A percentile compares a stretch with the other conserved stretches of the same genome.
Evolutionary conservation across 768 basidiomycete species (phyloP).

Genomic region (Suillus lakei): DNA sequence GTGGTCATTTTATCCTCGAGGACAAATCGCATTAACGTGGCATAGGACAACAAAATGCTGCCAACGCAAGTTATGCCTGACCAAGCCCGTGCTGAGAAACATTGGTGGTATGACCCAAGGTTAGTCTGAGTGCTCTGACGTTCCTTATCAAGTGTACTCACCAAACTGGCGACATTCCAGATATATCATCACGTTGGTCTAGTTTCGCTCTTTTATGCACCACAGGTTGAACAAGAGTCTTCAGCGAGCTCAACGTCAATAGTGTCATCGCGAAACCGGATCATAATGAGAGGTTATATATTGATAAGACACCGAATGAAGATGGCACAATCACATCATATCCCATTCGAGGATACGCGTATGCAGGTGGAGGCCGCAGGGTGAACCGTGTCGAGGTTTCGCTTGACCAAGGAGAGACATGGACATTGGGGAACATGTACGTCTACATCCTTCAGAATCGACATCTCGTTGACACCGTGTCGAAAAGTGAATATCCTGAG

Average conservation of each 20-base stretch:
- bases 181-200: conserved; percentile 39
- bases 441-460: conserved; percentile 4
- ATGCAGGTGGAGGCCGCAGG: conserved; percentile 62
- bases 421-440: conserved; percentile 49
- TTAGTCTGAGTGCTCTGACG: conserved; percentile 20
- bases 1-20: background rate
- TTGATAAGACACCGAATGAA: conserved; percentile 14
- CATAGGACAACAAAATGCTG: conserved; percentile 62
- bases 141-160: background rate
- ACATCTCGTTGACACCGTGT: background rate
- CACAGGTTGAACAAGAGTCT: conserved; percentile 33
- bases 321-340: conserved; percentile 35
- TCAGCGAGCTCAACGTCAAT: conserved; percentile 65
- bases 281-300: conserved; percentile 51
- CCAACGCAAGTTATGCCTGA: conserved; percentile 57
- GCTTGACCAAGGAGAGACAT: conserved; percentile 54
- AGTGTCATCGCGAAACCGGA: conserved; percentile 59
- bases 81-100: conserved; percentile 51
- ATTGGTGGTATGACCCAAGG: conserved; percentile 62
- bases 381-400: conserved; percentile 63
- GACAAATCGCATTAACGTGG: background rate
- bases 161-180: conserved; percentile 16
- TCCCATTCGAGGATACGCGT: conserved; percentile 59
- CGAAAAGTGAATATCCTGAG: conserved; percentile 48
- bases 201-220: conserved; percentile 3